phyloP scores from a whole-genome alignment of 1,284 basidiomycete species.

The Fomitiporia mediterranea region DNA sequence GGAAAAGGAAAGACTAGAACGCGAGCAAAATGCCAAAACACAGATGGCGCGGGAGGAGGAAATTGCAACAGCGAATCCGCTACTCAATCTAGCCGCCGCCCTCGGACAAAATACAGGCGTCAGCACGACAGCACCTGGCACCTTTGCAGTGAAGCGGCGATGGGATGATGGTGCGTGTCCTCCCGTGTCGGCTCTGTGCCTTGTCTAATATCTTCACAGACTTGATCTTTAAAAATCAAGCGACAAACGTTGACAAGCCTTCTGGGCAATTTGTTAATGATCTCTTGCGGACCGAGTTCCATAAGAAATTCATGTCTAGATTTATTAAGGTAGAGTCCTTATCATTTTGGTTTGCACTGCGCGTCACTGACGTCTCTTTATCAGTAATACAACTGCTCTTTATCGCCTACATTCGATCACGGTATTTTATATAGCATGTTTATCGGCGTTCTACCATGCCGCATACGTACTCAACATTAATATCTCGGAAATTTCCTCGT shows the following conservation, averaged over 20 bases:
- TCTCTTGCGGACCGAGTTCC: slow-evolving; percentile 86
- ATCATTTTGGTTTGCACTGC: not conserved
- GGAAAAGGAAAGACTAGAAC: slow-evolving; percentile 82
- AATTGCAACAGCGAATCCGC: slow-evolving; percentile 81
- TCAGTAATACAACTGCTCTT: not conserved
- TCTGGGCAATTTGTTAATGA: slow-evolving; percentile 90
- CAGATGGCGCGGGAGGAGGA: slow-evolving; percentile 71
- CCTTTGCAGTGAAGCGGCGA: slow-evolving; percentile 86
- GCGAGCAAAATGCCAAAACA: slow-evolving; percentile 64
- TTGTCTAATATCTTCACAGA: slow-evolving; percentile 42
- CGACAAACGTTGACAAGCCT: slow-evolving; percentile 62
- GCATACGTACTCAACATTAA: too few species aligned
- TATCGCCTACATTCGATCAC: not conserved
- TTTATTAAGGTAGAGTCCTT: slow-evolving; percentile 59
- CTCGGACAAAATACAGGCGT: slow-evolving; percentile 66
- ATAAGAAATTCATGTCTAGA: slow-evolving; percentile 79
- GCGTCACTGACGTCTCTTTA: not conserved
- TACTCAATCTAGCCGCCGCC: slow-evolving; percentile 85
- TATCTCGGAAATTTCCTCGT: not conserved
- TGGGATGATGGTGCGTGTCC: slow-evolving; percentile 85
- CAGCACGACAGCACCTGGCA: slow-evolving; percentile 73
- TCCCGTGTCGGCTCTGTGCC: not conserved
- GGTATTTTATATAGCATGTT: not conserved
- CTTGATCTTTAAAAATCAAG: slow-evolving; percentile 96
- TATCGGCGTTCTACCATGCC: too few species aligned